phyloP scores from a whole-genome alignment of 768 basidiomycete species.

The Lentinula lateritia region DNA sequence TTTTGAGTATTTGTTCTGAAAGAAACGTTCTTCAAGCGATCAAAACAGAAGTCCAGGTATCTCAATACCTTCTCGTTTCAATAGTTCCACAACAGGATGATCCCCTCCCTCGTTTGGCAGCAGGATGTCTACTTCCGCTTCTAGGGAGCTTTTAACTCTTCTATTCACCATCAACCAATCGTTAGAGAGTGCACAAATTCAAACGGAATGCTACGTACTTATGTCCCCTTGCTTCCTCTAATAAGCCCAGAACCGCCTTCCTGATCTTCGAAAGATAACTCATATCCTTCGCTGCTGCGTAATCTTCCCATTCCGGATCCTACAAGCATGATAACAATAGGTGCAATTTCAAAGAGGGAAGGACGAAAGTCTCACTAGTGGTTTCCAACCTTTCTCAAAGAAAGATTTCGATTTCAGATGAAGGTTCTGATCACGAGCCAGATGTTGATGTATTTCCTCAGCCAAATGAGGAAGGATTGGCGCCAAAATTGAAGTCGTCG shows the following conservation, averaged over 20 bases:
- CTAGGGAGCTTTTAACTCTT: conserved; percentile 67
- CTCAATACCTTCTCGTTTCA: conserved; percentile 39
- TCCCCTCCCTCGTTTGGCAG: conserved; percentile 32
- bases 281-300: conserved; percentile 58
- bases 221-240: conserved; percentile 72
- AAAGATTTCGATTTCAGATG: conserved; percentile 49
- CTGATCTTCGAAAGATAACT: conserved; percentile 54
- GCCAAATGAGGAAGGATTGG: conserved; percentile 89
- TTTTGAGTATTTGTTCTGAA: conserved; percentile 61
- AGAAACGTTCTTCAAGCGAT: neutral
- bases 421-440: conserved; percentile 20
- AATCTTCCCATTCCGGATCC: conserved; percentile 60
- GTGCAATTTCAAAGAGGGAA: neutral
- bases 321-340: conserved; percentile 18
- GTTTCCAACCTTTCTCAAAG: conserved; percentile 67
- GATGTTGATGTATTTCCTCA: conserved; percentile 69
- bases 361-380: conserved; percentile 45
- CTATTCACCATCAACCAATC: conserved; percentile 27
- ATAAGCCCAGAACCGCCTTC: conserved; percentile 50
- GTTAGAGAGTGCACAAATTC: neutral
- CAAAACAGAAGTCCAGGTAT: neutral
- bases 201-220: conserved; percentile 44
- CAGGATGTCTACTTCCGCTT: conserved; percentile 67
- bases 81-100: conserved; percentile 20
- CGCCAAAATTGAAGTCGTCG: conserved; percentile 66